phyloP scores from a whole-genome alignment of 768 basidiomycete genomes.

The Udeniomyces megalosporus region DNA sequence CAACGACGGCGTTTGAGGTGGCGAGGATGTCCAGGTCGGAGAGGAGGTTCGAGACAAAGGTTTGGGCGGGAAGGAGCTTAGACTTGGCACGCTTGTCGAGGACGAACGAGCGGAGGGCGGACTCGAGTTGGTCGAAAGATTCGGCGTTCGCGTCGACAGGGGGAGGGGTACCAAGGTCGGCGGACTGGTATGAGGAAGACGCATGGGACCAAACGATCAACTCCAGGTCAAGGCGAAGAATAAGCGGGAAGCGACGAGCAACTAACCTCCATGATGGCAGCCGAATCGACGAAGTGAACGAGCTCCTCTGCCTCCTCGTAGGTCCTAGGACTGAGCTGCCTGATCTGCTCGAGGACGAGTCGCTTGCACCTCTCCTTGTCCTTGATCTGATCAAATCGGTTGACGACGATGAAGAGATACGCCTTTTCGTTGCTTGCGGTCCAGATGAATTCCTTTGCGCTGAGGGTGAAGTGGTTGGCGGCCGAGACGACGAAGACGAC shows the following conservation, averaged over 20 bases:
- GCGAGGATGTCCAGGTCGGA: constrained; percentile 77
- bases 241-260: not conserved
- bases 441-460: constrained; percentile 81
- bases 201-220: no score
- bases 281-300: constrained; percentile 96
- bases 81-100: constrained; percentile 90
- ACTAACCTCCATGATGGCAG: constrained; percentile 24
- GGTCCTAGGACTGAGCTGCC: constrained; percentile 75
- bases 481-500: constrained; percentile 95
- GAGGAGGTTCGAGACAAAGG: constrained; percentile 79
- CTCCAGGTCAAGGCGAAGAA: not conserved
- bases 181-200: not conserved
- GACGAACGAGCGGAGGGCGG: constrained; percentile 80
- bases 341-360: constrained; percentile 82
- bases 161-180: constrained; percentile 2
- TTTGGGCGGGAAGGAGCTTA: constrained; percentile 82
- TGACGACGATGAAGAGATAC: constrained; percentile 94
- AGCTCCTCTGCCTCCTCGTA: constrained; percentile 81
- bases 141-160: constrained; percentile 24
- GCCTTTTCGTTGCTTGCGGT: constrained; percentile 94
- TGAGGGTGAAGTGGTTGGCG: constrained; percentile 95
- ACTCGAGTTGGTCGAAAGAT: constrained; percentile 74
- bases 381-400: constrained; percentile 88
- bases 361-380: constrained; percentile 87
- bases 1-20: constrained; percentile 70